Conservation (phyloP, 2,329 filamentous ascomycete genomes). For the Orbilia oligospora region DNA sequence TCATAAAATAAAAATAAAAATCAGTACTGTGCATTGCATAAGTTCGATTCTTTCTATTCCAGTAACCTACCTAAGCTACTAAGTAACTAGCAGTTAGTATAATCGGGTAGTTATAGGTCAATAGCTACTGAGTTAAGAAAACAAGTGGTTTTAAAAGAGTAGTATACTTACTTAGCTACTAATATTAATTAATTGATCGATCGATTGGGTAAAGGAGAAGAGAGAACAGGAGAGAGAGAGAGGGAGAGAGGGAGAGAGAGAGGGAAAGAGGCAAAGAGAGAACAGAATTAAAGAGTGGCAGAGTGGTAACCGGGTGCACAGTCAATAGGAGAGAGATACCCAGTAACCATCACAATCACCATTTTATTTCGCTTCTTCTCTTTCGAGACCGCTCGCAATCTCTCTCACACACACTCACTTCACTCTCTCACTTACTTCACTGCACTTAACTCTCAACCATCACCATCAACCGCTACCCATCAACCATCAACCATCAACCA, state of each 20-base stretch:
- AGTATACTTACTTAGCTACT: background rate
- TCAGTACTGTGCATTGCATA: no score
- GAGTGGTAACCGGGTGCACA: background rate
- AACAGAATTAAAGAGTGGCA: background rate
- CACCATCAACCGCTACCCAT: background rate
- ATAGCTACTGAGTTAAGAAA: no score
- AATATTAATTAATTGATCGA: no score
- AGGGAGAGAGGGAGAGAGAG: background rate
- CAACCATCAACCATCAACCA: background rate
- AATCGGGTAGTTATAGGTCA: no score
- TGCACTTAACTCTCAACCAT: constrained; percentile 8
- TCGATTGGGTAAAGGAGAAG: background rate
- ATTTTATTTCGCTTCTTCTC: constrained; percentile 2
- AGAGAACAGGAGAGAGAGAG: constrained; percentile 1
- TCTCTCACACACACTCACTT: constrained; percentile 2
- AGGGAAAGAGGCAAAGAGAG: background rate
- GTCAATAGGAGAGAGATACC: background rate
- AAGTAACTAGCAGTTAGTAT: background rate
- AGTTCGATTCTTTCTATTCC: no score
- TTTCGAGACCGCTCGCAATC: background rate
- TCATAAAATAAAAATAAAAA: background rate
- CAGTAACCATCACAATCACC: background rate
- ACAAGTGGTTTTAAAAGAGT: no score
- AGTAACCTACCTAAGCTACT: background rate
- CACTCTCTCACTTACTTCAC: background rate